Base-by-base conservation (phyloP, 2,329 filamentous ascomycete genomes). In the Decorospora gaudefroyi region DNA sequence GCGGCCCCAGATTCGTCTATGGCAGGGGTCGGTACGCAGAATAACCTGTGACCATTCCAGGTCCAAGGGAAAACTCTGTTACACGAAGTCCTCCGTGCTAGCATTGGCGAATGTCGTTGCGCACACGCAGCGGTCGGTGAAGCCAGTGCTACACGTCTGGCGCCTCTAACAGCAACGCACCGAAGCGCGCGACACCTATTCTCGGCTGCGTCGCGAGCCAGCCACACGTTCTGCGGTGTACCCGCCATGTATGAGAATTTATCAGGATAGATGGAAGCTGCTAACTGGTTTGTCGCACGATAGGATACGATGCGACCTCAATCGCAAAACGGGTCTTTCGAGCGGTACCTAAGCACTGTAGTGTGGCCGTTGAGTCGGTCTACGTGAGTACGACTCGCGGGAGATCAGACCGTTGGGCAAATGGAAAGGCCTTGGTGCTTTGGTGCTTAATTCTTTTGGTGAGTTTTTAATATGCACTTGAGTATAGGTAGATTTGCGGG, bases 1-100 rank as follows among this genome's bases (percentile, higher is more conserved):
- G 53, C 53, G 50, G 40, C 41, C 36, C 47, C 44, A 52, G 34
- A 46, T 46, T 44, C 46, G 42, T 45, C 23, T 32, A 31, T 33
- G 38, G 33, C 57, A 55, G 50, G 60, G 53, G 57, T 61, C 48
- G 57, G 60, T 47, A 49, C 43, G 39, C 37, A 49, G 27, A 51
- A 53, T 29, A 43, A 46, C 29, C 54, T 47, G 33, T 39, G 38
- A 45, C 43, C 46, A 45, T 34, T 48, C 45, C 47, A 48, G 48
- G 41, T 49, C 47, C 30, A 22, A 35, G 51, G 47, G 51, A 45
- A 42, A 39, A 40, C 39, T 29, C 21, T 30, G 56, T 60, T 51
- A 58, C 57, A 59, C 51, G 33, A 56, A 51, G 38, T 28, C 33
- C 42, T 51, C 42, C 49, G 40, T 47, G 21, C 40, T 60, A 47